Evolutionary conservation across 1,139 yeast genomes (phyloP).

Genomic region (Debaryomycetaceae sp.): DNA sequence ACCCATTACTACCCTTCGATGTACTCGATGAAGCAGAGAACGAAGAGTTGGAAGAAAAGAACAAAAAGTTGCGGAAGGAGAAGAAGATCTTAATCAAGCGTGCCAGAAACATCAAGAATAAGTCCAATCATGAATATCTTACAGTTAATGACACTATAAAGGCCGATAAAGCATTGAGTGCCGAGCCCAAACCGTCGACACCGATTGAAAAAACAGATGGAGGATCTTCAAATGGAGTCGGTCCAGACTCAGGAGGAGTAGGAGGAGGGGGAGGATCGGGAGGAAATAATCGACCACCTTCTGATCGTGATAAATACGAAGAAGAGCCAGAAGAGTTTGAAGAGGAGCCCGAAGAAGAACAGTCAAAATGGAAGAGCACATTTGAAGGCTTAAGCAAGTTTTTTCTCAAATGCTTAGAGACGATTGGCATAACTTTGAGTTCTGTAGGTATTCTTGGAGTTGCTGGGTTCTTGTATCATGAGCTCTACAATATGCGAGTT

Average conservation of each 20-base stretch:
- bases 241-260: conserved; percentile 1
- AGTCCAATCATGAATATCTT: conserved; percentile 8
- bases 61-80: conserved; percentile 22
- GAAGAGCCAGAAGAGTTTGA: conserved; percentile 12
- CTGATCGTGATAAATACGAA: conserved; percentile 5
- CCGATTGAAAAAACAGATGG: neutral
- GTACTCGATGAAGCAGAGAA: conserved; percentile 27
- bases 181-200: conserved; percentile 6
- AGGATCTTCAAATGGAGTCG: neutral
- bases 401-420: conserved; percentile 57
- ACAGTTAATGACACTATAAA: conserved; percentile 17
- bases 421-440: conserved; percentile 74
- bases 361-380: conserved; percentile 10
- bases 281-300: conserved; percentile 3
- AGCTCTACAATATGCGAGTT: conserved; percentile 57
- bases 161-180: conserved; percentile 10
- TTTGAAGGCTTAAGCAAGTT: conserved; percentile 19
- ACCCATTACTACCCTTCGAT: conserved; percentile 32
- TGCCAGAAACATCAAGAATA: conserved; percentile 12
- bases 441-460: conserved; percentile 67
- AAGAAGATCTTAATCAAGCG: conserved; percentile 22
- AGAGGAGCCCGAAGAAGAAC: conserved; percentile 12
- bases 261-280: conserved; percentile 7
- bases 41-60: conserved; percentile 28
- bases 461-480: conserved; percentile 71